Conservation (phyloP, 1,139 yeast species). For the Yamadazyma trypodendri region DNA sequence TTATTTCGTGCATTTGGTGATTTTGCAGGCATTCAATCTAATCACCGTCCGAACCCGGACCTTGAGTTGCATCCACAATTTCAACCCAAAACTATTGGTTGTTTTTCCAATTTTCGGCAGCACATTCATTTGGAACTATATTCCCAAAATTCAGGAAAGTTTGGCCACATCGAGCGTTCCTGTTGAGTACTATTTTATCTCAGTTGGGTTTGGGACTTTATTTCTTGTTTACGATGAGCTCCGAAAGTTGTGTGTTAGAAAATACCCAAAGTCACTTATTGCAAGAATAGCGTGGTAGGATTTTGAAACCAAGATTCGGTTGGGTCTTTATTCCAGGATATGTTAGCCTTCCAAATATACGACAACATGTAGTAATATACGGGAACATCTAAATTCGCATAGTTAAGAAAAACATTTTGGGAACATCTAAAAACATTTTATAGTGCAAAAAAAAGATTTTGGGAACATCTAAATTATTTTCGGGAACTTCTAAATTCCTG, state of each 20-base stretch:
- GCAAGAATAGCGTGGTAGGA: conserved; percentile 43
- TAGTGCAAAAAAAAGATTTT: too few species aligned
- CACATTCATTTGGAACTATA: conserved; percentile 47
- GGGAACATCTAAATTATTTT: too few species aligned
- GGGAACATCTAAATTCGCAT: too few species aligned
- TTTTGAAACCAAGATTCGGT: too few species aligned
- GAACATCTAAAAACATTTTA: too few species aligned
- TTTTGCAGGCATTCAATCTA: conserved; percentile 50
- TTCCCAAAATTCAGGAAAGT: conserved; percentile 40
- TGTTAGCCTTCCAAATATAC: too few species aligned
- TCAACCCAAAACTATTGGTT: conserved; percentile 27
- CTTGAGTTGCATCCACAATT: conserved; percentile 36
- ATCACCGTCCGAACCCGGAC: conserved; percentile 47
- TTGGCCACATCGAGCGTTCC: conserved; percentile 43
- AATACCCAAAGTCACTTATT: conserved; percentile 33
- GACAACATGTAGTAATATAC: too few species aligned
- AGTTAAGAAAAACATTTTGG: too few species aligned
- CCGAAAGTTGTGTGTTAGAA: conserved; percentile 40
- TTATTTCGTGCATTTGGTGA: conserved; percentile 49
- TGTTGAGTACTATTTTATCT: conserved; percentile 48
- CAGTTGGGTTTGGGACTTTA: conserved; percentile 44
- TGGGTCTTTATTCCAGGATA: too few species aligned
- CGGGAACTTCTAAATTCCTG: too few species aligned
- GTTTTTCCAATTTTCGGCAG: conserved; percentile 40
- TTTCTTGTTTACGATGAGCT: conserved; percentile 43